Evolutionary conservation across 371 early-diverging fungal species (phyloP), one percentile per base, ranked within the genome.

Genomic region (Apophysomyces ossiformis): DNA sequence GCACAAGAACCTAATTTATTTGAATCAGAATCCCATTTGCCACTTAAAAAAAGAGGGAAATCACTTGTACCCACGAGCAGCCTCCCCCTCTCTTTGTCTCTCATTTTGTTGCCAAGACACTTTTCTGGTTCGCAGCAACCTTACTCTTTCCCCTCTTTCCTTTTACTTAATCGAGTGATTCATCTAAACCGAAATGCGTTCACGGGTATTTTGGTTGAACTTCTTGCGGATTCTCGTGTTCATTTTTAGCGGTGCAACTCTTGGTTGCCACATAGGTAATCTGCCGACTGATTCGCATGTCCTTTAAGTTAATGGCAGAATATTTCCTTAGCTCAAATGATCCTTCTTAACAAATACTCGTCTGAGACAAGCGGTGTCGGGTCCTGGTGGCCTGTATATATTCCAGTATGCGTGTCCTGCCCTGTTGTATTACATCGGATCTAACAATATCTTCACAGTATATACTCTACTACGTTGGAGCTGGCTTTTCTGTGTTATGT

Each of bases 381-480:
- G 36, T 18, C 37, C 35, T 76, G 74, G 70, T 74, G 72, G 64
- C 77, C 75, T 37, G 37, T 46, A 32, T 74, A 71, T 54, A 59
- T 74, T 12, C 79, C 76, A 35, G 79, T 78, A 70, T 62, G 60
- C 1, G 36, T 26, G 2, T 3, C 32, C 12, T 54, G 0, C 32
- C 32, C 32, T 26, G 32, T 2, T 26, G 7, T 7, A 32, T 9
- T 15, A 36, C 9, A 63, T 39, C 63, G 0, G 50, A 35, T 57
- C 44, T 50, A 56, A 37, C 21, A 26, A 16, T 37, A 43, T 36
- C n/a, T 46, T 26, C 32, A 26, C 47, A 82, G 82, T 82, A 77
- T 60, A 75, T 68, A 21, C 58, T 82, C 8, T 82, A 82, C 58
- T 74, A 74, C 59, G 77, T 77, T 16, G 82, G 77, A 2, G 69